Evolutionary conservation across 768 basidiomycete genomes (phyloP).

Genomic region (Tricholoma matsutake): DNA sequence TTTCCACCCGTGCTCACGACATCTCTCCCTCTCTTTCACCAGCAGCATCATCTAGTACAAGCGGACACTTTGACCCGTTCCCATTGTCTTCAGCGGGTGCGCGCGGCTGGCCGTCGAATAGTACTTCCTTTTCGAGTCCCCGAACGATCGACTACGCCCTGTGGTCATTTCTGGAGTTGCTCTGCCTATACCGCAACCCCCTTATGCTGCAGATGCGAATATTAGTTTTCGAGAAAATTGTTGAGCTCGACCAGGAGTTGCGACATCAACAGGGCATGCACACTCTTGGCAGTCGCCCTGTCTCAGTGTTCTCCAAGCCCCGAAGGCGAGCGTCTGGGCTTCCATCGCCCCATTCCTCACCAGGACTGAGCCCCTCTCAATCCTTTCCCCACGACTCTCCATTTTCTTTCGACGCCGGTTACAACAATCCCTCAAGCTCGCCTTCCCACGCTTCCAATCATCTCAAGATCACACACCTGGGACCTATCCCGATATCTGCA

Average conservation of each 20-base stretch:
- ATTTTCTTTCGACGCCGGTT: conserved; percentile 30
- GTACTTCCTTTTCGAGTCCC: conserved; percentile 34
- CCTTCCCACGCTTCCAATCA: conserved; percentile 31
- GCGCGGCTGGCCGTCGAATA: conserved; percentile 21
- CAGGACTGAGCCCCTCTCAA: conserved; percentile 32
- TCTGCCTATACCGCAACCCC: conserved; percentile 60
- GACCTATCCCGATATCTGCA: conserved; percentile 40
- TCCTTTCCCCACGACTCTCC: conserved; percentile 24
- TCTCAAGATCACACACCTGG: conserved; percentile 59
- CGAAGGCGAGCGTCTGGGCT: conserved; percentile 42
- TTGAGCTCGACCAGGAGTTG: conserved; percentile 51
- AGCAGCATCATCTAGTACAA: conserved; percentile 45
- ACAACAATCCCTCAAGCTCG: conserved; percentile 32
- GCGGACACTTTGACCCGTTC: conserved; percentile 36
- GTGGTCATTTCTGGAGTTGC: conserved; percentile 69
- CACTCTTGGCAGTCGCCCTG: conserved; percentile 33
- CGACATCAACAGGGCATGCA: conserved; percentile 26
- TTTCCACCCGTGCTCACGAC: conserved; percentile 44
- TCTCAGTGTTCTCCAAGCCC: conserved; percentile 57
- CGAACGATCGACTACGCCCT: conserved; percentile 67
- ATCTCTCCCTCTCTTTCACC: conserved; percentile 52
- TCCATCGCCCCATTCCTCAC: conserved; percentile 48
- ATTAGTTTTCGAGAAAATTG: conserved; percentile 62
- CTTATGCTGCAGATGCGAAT: conserved; percentile 64
- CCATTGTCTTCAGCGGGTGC: conserved; percentile 24